Percentiles rank a stretch among this genome's conserved stretches.
Evolutionary conservation across 495 filamentous ascomycete species (phyloP).

Genomic region (Lophiostoma macrostomum): DNA sequence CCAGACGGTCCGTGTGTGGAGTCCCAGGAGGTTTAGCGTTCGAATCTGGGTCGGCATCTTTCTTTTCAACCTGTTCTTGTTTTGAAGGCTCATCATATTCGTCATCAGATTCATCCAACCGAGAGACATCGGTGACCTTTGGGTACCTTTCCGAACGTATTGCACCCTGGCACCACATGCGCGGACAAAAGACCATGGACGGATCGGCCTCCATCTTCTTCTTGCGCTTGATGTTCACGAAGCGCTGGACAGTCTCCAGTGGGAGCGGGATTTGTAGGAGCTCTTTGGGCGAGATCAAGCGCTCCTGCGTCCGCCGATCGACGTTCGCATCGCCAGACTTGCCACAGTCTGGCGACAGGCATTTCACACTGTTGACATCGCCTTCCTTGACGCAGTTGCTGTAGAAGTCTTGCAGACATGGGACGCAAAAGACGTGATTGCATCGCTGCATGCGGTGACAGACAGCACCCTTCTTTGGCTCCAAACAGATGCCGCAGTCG

Average conservation of each 20-base stretch:
- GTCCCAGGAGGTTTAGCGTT: not conserved
- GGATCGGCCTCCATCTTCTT: slow-evolving; percentile 86
- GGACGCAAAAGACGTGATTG: slow-evolving; percentile 83
- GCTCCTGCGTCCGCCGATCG: slow-evolving; percentile 52
- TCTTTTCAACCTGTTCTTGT: not conserved
- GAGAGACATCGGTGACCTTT: slow-evolving; percentile 55
- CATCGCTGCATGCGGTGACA: slow-evolving; percentile 80
- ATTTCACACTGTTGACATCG: slow-evolving; percentile 71
- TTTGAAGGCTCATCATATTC: slow-evolving; percentile 34
- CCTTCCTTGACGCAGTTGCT: slow-evolving; percentile 82
- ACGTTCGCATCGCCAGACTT: slow-evolving; percentile 42
- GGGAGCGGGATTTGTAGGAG: slow-evolving; percentile 79
- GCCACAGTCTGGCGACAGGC: slow-evolving; percentile 60
- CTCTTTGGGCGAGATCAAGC: slow-evolving; percentile 78
- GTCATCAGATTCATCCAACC: slow-evolving; percentile 48
- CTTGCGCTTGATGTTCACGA: slow-evolving; percentile 86
- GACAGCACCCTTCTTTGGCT: slow-evolving; percentile 81
- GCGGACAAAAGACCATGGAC: slow-evolving; percentile 89
- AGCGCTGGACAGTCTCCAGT: slow-evolving; percentile 73
- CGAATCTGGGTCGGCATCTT: not conserved
- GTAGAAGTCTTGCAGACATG: slow-evolving; percentile 86
- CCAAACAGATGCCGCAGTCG: slow-evolving; percentile 82
- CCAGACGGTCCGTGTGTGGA: slow-evolving; percentile 54
- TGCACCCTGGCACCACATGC: slow-evolving; percentile 91
- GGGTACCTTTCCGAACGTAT: slow-evolving; percentile 75